phyloP scores from a whole-genome alignment of 495 filamentous ascomycete genomes.

The Rhypophila decipiens region DNA sequence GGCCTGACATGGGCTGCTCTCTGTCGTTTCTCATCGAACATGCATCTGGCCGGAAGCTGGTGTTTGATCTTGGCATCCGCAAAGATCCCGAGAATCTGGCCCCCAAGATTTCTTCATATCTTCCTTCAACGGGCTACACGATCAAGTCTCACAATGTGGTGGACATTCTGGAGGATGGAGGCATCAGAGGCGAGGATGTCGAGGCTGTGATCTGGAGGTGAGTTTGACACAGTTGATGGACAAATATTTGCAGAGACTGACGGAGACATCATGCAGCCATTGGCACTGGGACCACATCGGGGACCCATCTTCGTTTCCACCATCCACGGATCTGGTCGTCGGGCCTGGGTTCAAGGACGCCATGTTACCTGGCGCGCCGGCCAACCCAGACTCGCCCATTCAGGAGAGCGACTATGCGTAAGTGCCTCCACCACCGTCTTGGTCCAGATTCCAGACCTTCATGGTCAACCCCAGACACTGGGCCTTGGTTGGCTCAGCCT shows the following conservation, averaged over 20 bases:
- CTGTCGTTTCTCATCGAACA: conserved; percentile 50
- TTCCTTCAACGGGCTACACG: conserved; percentile 6
- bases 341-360: conserved; percentile 49
- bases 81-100: conserved; percentile 44
- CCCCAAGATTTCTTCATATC: conserved; percentile 22
- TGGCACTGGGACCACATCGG: conserved; percentile 58
- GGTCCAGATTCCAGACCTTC: too few species aligned
- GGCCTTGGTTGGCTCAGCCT: too few species aligned
- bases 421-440: neutral
- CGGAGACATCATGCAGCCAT: too few species aligned
- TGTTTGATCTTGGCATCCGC: conserved; percentile 56
- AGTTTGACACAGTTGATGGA: too few species aligned
- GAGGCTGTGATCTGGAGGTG: conserved; percentile 51
- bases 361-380: conserved; percentile 46
- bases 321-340: conserved; percentile 45
- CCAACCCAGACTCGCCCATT: conserved; percentile 31
- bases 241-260: too few species aligned
- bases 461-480: too few species aligned
- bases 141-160: conserved; percentile 1
- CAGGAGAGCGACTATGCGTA: conserved; percentile 38
- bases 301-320: conserved; percentile 45
- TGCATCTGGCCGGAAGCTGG: conserved; percentile 31
- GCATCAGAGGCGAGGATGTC: conserved; percentile 38
- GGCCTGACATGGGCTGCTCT: neutral
- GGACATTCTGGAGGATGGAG: conserved; percentile 45